A percentile compares a stretch with the other conserved stretches of the same genome.
These are phyloP conservation scores for Candida sonorensis DNA, from an alignment of 805 yeast genomes.

Conservation along the genomic window DNA sequence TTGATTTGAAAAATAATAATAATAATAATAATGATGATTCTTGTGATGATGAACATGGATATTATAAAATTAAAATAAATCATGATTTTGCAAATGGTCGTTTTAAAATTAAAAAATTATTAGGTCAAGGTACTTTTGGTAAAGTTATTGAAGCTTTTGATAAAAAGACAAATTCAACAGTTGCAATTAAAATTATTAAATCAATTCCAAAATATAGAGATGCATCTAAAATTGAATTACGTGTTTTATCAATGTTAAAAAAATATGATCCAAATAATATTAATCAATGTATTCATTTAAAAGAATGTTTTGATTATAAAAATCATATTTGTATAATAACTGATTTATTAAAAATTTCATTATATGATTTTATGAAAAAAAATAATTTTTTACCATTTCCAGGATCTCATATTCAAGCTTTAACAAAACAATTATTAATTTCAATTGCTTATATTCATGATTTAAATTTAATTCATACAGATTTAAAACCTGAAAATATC, in stretches of 20 bases:
- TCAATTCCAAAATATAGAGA: constrained; percentile 92
- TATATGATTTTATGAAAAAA: constrained; percentile 83
- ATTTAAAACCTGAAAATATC: constrained; percentile 93
- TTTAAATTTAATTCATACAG: constrained; percentile 87
- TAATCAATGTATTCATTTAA: constrained; percentile 76
- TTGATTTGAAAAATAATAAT: too few relatives aligned
- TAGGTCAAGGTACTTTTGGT: constrained; percentile 94
- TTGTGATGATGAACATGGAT: constrained; percentile 69
- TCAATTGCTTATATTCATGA: constrained; percentile 89
- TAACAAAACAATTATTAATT: constrained; percentile 76
- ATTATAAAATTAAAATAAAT: constrained; percentile 54
- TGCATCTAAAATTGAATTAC: constrained; percentile 87
- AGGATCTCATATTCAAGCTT: constrained; percentile 84
- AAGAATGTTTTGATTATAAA: constrained; percentile 86
- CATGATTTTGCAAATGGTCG: constrained; percentile 65
- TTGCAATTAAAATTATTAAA: constrained; percentile 88
- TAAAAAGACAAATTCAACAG: constrained; percentile 45
- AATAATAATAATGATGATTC: constrained; percentile 26
- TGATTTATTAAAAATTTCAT: constrained; percentile 73
- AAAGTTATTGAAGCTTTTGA: constrained; percentile 85
- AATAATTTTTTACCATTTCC: constrained; percentile 89
- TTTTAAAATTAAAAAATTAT: constrained; percentile 55
- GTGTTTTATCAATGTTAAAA: constrained; percentile 71
- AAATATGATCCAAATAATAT: constrained; percentile 60
- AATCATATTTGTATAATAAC: constrained; percentile 94